Evolutionary conservation across 345 rosid species (phyloP).

Genomic region (Raphanus raphanistrum): DNA sequence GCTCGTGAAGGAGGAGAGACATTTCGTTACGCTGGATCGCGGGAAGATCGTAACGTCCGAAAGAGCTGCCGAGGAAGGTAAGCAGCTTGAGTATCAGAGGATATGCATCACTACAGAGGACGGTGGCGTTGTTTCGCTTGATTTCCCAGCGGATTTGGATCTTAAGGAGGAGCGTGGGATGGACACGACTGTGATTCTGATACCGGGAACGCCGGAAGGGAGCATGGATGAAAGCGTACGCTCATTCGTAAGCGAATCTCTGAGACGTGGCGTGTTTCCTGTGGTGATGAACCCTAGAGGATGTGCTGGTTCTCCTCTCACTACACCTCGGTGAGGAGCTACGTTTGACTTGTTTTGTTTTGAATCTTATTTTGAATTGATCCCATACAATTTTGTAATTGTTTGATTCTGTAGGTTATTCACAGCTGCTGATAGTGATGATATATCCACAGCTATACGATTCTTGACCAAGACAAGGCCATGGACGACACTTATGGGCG

Average conservation of each 20-base stretch:
- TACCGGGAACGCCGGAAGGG: conserved; percentile 82
- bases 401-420: conserved; percentile 73
- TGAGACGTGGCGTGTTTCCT: conserved; percentile 69
- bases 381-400: not conserved
- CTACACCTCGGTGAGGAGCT: conserved; percentile 76
- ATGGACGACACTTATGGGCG: conserved; percentile 80
- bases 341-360: no score
- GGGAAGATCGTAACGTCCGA: conserved; percentile 53
- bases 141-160: conserved; percentile 86
- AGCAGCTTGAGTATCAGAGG: conserved; percentile 69
- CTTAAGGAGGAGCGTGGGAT: conserved; percentile 73
- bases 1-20: conserved; percentile 74
- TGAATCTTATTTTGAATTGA: conserved; percentile 2
- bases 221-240: conserved; percentile 60
- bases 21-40: conserved; percentile 65
- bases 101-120: conserved; percentile 63
- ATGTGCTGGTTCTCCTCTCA: conserved; percentile 93
- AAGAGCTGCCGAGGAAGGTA: conserved; percentile 26
- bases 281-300: conserved; percentile 97
- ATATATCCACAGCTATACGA: conserved; percentile 70
- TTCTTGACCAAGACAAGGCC: conserved; percentile 81
- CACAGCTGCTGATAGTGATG: conserved; percentile 98
- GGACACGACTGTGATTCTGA: conserved; percentile 76
- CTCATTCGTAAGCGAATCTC: conserved; percentile 62
- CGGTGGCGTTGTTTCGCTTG: conserved; percentile 81